Evolutionary conservation across 1,139 yeast genomes (phyloP).

Genomic region (Sugiyamaella castrensis): DNA sequence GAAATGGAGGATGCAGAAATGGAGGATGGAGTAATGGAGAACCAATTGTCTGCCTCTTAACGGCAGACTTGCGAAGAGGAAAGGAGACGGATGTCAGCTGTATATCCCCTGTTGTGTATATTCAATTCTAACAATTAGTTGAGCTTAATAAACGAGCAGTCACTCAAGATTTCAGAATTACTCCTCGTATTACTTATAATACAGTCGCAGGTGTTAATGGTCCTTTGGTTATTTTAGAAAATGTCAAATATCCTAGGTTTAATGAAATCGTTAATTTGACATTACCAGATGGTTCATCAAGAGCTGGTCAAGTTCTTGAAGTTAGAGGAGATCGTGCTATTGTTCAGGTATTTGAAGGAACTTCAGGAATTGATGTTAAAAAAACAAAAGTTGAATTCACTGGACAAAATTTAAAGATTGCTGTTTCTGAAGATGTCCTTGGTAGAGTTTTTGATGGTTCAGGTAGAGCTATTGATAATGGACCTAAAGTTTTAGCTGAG

Average conservation of each 20-base stretch:
- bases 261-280: conserved; percentile 96
- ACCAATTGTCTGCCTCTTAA: background rate
- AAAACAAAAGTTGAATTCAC: conserved; percentile 97
- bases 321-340: conserved; percentile 96
- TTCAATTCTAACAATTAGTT: conserved; percentile 31
- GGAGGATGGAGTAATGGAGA: background rate
- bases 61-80: too few species aligned
- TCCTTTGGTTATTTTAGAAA: conserved; percentile 92
- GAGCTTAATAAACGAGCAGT: conserved; percentile 91
- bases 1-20: too few species aligned
- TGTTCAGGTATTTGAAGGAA: conserved; percentile 98
- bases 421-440: conserved; percentile 94
- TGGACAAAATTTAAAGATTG: conserved; percentile 86
- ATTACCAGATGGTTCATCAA: conserved; percentile 85
- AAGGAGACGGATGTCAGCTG: too few species aligned
- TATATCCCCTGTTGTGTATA: too few species aligned
- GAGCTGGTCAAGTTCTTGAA: conserved; percentile 98
- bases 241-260: conserved; percentile 93
- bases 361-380: conserved; percentile 96
- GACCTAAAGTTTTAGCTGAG: conserved; percentile 97
- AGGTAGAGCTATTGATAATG: conserved; percentile 97
- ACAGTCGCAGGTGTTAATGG: conserved; percentile 98
- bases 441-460: conserved; percentile 99
- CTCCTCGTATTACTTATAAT: conserved; percentile 88
- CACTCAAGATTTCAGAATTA: conserved; percentile 82